phyloP scores from a whole-genome alignment of 345 rosid genomes.

The Citrus inodora region DNA sequence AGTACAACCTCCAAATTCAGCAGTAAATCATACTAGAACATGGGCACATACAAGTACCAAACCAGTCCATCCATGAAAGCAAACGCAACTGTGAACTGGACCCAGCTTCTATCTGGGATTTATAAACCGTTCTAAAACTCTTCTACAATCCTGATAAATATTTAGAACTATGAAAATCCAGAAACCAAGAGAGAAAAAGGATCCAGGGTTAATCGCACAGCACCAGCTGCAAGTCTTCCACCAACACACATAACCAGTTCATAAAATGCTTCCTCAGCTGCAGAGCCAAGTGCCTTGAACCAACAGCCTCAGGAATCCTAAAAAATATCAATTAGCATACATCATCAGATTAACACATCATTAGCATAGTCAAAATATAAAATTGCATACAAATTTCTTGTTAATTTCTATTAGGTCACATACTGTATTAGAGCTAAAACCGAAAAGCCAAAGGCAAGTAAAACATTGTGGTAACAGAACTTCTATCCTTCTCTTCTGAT shows the following conservation, averaged over 20 bases:
- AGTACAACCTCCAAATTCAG: slow-evolving; percentile 27
- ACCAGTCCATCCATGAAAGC: slow-evolving; percentile 23
- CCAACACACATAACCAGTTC: slow-evolving; percentile 21
- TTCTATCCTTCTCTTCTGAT: neutral
- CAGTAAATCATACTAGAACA: slow-evolving; percentile 10
- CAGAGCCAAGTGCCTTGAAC: slow-evolving; percentile 11
- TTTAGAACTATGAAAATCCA: slow-evolving; percentile 32
- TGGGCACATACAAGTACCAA: slow-evolving; percentile 20
- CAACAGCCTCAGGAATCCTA: slow-evolving; percentile 25
- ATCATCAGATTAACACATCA: neutral
- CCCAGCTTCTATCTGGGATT: slow-evolving; percentile 24
- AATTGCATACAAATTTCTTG: neutral
- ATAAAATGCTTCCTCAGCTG: slow-evolving; percentile 10
- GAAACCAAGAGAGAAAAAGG: slow-evolving; percentile 29
- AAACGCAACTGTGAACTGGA: slow-evolving; percentile 23
- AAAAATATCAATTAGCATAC: neutral
- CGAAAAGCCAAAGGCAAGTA: neutral
- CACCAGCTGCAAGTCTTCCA: slow-evolving; percentile 26
- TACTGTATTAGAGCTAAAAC: neutral
- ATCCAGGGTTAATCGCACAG: slow-evolving; percentile 34
- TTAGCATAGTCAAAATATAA: neutral
- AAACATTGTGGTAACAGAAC: neutral
- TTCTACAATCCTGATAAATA: slow-evolving; percentile 29
- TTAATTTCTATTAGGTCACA: neutral
- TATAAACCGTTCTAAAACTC: slow-evolving; percentile 24